Evolutionary conservation across 225 moss, liverwort and hornwort genomes (phyloP), one percentile per base, ranked within the genome.

Genomic region (Sphagnum tenellum): DNA sequence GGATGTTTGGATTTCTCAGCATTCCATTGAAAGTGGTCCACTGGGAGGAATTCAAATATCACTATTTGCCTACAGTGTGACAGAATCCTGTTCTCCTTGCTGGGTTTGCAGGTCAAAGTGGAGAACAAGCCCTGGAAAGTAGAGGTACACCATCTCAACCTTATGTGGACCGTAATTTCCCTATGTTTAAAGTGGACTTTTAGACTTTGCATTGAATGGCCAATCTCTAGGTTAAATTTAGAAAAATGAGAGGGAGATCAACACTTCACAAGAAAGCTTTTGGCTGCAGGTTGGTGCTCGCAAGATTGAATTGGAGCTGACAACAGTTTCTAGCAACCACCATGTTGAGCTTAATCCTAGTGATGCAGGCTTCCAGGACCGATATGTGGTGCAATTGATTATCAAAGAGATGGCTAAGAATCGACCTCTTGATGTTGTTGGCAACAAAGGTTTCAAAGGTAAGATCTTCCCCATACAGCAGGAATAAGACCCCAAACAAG

Each of bases 81-180:
- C 29, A 29, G 29, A 29, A 29, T 29, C 29, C 29, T 29, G 29
- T 29, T 29, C 29, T 29, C 29, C 45, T 66, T 44, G 44, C 12
- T 65, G 51, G 13, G 58, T 49, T 13, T 75, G 70, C 77, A 93
- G 98, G 98, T 98, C 73, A 98, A 98, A 77, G 98, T 98, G 78
- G 98, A 98, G 86, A 98, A 90, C 76, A 93, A 90, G 73, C 86
- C 90, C 4, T 93, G 98, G 98, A 98, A 90, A 90, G 89, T 98
- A 58, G 90, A 98, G 89, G 90, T 98, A 77, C 6, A 63, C 29
- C 29, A 29, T 29, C 29, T 29, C 29, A 29, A 29, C 0, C 29
- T 29, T 29, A 29, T 29, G 29, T 29, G 29, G 29, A 29, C 29
- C 29, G 0, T 29, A 29, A 29, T 29, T 29, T 29, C 29, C 29